Base-by-base conservation (phyloP, 2,329 filamentous ascomycete species). In the Colletotrichum tofieldiae region DNA sequence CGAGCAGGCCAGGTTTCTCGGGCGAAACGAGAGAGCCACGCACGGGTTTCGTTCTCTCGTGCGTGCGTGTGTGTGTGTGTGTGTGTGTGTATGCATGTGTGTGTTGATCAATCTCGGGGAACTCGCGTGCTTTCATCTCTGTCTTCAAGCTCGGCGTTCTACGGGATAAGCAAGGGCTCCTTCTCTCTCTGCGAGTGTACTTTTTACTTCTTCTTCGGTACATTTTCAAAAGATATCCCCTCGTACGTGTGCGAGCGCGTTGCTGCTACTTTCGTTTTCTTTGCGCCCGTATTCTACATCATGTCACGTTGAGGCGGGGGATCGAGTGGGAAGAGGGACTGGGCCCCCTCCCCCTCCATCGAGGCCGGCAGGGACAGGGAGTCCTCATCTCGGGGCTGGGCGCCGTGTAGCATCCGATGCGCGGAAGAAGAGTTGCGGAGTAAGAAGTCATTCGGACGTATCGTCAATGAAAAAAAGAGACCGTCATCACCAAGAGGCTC, bases 191-290 rank as follows among this genome's bases (percentile, higher is more conserved):
- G 29, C 5, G 29, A n/a, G n/a, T n/a, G n/a, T n/a, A n/a, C n/a
- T n/a, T 1, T 14, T 8, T 29, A 5, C 0, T 14, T n/a, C 12
- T 5, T 41, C 20, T 26, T 35, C 16, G 32, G 55, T 39, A 43
- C n/a, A 41, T n/a, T n/a, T 16, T 7, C 16, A 41, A n/a, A 43
- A 41, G n/a, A 58, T 58, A 58, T 41, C 55, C 55, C 47, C 55
- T 26, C n/a, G 20, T 43, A 35, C 9, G 29, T 55, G 16, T 29
- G 26, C 12, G 14, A 29, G 12, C 14, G 49, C 16, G 29, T 35
- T n/a, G 29, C 51, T n/a, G 51, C 51, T 12, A 14, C 29, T n/a
- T 18, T 55, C 6, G 0, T 43, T 37, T 16, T n/a, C n/a, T 35
- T n/a, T 41, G 39, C 35, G 29, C 12, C n/a, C 8, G 37, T 26